Base-by-base conservation (phyloP, 371 early-diverging fungal species). In the Dinochytrium kinnereticum region DNA sequence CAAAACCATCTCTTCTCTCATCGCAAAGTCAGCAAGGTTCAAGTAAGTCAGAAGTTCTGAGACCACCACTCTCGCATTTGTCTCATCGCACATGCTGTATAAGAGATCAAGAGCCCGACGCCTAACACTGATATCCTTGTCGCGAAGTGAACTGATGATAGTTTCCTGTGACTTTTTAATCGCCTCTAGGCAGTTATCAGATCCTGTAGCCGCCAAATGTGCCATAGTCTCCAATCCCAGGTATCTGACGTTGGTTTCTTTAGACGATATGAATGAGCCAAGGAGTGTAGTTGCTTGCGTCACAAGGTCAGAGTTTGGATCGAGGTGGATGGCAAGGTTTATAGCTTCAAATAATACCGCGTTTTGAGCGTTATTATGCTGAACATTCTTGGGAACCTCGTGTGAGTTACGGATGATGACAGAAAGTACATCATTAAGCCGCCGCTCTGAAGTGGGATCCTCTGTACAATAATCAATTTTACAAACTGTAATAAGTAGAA, bases 141-240 rank as follows among this genome's bases (percentile, higher is more conserved):
- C 98, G 34, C 93, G 91, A 70, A 98, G 81, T 0, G 96, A 94
- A 77, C 89, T 84, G 71, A 96, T 87, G 67, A 98, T 93, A 1
- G 92, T 94, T 64, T 93, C 94, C 81, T 96, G 96, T 76, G 95
- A 93, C 30, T 87, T 83, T 73, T 94, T 92, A 72, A 98, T 89
- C 26, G 93, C 88, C 26, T 91, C 93, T 24, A 97, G 76, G n/a
- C 92, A 91, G 72, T 94, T 93, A 2, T 75, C 66, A 5, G 77
- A 68, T 0, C 91, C 88, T 64, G 92, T 92, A 0, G 93, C 94
- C 0, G 97, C 98, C 76, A 98, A 84, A 83, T 96, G 96, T 1
- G 96, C 91, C 98, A 98, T 96, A 15, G 98, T 93, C 79, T 98
- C 99, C 76, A 98, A 82, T 3, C 95, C 96, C 64, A 98, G 82